phyloP scores from a whole-genome alignment of 1,284 basidiomycete genomes.

The Papiliotrema terrestris region DNA sequence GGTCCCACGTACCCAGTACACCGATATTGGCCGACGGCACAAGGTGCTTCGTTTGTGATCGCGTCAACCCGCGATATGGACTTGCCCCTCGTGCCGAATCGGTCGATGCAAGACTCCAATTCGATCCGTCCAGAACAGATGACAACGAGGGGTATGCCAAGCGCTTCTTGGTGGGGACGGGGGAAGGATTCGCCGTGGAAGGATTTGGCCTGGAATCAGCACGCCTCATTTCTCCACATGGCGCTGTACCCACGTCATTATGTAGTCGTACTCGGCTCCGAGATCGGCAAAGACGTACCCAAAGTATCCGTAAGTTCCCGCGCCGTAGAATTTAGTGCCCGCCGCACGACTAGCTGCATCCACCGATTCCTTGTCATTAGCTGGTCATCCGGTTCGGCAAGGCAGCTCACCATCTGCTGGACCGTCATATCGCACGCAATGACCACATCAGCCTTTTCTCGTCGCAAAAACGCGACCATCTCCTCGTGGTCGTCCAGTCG shows the following conservation, averaged over 20 bases:
- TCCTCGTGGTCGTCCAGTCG: slow-evolving; percentile 47
- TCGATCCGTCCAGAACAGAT: slow-evolving; percentile 57
- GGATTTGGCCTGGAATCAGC: background rate
- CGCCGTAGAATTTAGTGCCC: slow-evolving; percentile 77
- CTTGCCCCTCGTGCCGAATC: slow-evolving; percentile 38
- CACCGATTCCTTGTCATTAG: slow-evolving; percentile 61
- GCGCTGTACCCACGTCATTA: slow-evolving; percentile 63
- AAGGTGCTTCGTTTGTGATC: slow-evolving; percentile 70
- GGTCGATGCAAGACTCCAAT: slow-evolving; percentile 25
- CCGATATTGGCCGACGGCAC: slow-evolving; percentile 68
- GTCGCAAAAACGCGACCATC: slow-evolving; percentile 60
- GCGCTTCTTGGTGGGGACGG: slow-evolving; percentile 60
- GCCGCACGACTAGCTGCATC: slow-evolving; percentile 71
- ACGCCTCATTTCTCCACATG: background rate
- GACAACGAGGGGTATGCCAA: slow-evolving; percentile 64
- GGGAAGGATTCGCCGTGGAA: background rate
- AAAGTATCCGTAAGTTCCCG: slow-evolving; percentile 81
- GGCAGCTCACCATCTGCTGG: slow-evolving; percentile 63
- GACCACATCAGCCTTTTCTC: slow-evolving; percentile 66
- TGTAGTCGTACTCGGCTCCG: slow-evolving; percentile 70
- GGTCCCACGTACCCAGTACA: slow-evolving; percentile 60
- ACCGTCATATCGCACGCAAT: slow-evolving; percentile 74
- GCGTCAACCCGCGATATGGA: slow-evolving; percentile 65
- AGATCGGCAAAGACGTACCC: slow-evolving; percentile 96
- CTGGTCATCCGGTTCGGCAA: background rate